These are phyloP conservation scores for Zygoascus bituminiphila DNA, from an alignment of 805 yeast species.

Conservation along the genomic window DNA sequence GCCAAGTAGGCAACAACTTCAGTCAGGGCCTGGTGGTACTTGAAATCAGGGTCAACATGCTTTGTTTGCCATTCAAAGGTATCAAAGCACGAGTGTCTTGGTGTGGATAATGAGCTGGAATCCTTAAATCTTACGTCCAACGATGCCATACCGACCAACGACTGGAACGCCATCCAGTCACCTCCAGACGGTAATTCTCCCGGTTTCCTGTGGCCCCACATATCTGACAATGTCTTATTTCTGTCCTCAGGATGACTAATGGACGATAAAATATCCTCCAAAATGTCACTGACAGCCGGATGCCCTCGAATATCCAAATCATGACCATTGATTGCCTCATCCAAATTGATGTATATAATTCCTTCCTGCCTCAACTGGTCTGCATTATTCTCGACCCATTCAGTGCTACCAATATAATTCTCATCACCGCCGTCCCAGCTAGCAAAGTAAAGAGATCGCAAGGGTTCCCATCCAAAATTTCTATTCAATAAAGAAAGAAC, in stretches of 20 bases:
- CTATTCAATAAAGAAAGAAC: conserved; percentile 56
- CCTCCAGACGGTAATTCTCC: conserved; percentile 34
- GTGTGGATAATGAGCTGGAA: conserved; percentile 21
- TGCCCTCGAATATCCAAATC: conserved; percentile 49
- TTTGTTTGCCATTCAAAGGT: conserved; percentile 47
- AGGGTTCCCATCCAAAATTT: conserved; percentile 69
- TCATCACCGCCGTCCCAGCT: conserved; percentile 79
- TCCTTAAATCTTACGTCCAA: conserved; percentile 49
- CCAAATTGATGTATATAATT: conserved; percentile 66
- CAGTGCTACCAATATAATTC: conserved; percentile 78
- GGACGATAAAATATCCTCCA: conserved; percentile 35
- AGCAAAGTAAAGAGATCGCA: conserved; percentile 71
- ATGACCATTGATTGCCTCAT: conserved; percentile 48
- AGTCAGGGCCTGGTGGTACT: conserved; percentile 47
- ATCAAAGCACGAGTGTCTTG: conserved; percentile 56
- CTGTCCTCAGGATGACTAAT: conserved; percentile 18
- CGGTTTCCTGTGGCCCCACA: conserved; percentile 15
- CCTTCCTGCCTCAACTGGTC: conserved; percentile 51
- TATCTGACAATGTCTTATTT: conserved; percentile 13
- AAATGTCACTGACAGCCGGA: conserved; percentile 50
- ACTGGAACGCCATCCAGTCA: conserved; percentile 61
- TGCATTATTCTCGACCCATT: conserved; percentile 55
- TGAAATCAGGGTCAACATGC: conserved; percentile 48
- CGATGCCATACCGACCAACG: conserved; percentile 60
- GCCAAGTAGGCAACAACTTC: conserved; percentile 46